A percentile compares a stretch with the other conserved stretches of the same genome.
These are phyloP conservation scores for Thraustochytrium striatum DNA, from an alignment of 352 stramenopile species.

Conservation along the genomic window DNA sequence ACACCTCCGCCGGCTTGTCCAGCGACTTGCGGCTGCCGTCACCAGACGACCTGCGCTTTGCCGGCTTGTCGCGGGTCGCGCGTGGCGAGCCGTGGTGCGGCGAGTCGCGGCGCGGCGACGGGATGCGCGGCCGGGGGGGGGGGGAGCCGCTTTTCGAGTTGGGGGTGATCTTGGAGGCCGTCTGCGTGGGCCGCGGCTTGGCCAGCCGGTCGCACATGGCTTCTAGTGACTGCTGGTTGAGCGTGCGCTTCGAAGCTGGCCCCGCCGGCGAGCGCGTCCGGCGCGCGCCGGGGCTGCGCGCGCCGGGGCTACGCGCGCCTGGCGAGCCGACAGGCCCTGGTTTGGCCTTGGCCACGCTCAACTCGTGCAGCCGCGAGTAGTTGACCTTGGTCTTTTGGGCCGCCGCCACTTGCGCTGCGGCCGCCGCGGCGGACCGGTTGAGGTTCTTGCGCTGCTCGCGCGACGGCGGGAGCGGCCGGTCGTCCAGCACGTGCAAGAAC, in stretches of 20 bases:
- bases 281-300: too few relatives aligned
- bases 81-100: too few relatives aligned
- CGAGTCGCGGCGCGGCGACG: too few relatives aligned
- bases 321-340: neutral
- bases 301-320: too few relatives aligned
- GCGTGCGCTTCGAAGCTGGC: too few relatives aligned
- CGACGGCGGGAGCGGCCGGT: neutral
- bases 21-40: neutral
- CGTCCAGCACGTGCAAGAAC: constrained; percentile 11
- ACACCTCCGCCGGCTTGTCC: neutral
- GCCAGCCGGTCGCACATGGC: constrained; percentile 27
- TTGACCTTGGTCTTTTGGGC: neutral
- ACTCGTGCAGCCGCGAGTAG: neutral
- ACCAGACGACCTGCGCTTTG: too few relatives aligned
- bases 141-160: too few relatives aligned
- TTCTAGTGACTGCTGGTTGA: neutral
- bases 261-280: too few relatives aligned
- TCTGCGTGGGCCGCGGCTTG: neutral
- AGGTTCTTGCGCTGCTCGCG: neutral
- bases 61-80: too few relatives aligned
- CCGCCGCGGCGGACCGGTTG: neutral
- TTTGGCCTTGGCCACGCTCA: neutral
- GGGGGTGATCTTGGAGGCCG: neutral
- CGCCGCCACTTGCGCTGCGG: neutral
- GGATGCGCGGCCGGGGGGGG: too few relatives aligned